Percentiles rank a stretch among this genome's conserved stretches.
Conservation (phyloP, 495 filamentous ascomycete genomes). For the Schizothecium vesticola region DNA sequence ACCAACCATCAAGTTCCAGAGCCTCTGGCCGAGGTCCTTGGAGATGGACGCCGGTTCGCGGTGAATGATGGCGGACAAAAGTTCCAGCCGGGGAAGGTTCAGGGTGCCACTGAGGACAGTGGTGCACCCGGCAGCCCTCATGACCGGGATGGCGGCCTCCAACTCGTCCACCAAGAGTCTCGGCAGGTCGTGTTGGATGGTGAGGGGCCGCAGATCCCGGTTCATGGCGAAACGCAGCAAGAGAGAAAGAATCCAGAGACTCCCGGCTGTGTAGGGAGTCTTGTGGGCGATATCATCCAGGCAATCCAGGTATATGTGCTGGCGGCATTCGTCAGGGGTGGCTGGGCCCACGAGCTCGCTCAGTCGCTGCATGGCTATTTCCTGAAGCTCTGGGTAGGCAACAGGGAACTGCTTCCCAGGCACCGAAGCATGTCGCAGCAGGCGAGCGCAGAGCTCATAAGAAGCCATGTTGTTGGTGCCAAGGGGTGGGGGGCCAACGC, state of each 20-base stretch:
- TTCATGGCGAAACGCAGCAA: slow-evolving; percentile 41
- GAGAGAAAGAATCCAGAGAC: slow-evolving; percentile 62
- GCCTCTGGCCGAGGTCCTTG: slow-evolving; percentile 50
- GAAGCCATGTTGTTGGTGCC: slow-evolving; percentile 13
- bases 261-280: slow-evolving; percentile 51
- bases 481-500: background rate
- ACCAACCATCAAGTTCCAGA: slow-evolving; percentile 67
- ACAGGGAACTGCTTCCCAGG: slow-evolving; percentile 36
- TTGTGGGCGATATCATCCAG: slow-evolving; percentile 43
- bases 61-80: slow-evolving; percentile 54
- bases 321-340: slow-evolving; percentile 32
- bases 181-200: slow-evolving; percentile 41
- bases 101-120: slow-evolving; percentile 35
- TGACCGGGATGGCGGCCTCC: slow-evolving; percentile 34
- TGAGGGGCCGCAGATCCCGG: slow-evolving; percentile 34
- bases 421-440: slow-evolving; percentile 60
- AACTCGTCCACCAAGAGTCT: slow-evolving; percentile 46
- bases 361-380: slow-evolving; percentile 55
- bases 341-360: slow-evolving; percentile 40
- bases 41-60: slow-evolving; percentile 56
- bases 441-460: slow-evolving; percentile 55
- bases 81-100: slow-evolving; percentile 50
- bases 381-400: slow-evolving; percentile 45
- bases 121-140: slow-evolving; percentile 29
- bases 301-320: slow-evolving; percentile 38